A percentile compares a stretch with the other conserved stretches of the same genome.
These are phyloP conservation scores for Geotrichum phurueaensis DNA, from an alignment of 1,139 yeast genomes.

Conservation along the genomic window DNA sequence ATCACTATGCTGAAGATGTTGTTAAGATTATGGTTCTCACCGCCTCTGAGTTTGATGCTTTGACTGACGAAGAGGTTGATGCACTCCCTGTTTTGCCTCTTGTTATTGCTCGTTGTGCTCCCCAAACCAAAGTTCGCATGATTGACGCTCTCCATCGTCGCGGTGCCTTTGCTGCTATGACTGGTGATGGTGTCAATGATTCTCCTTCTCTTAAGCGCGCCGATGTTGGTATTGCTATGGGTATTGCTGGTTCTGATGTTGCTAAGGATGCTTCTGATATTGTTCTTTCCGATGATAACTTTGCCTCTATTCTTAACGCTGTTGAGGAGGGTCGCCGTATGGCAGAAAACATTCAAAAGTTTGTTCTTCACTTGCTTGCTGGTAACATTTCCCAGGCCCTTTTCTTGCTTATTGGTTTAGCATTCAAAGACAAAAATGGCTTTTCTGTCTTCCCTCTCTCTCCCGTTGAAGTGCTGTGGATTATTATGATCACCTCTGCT, in stretches of 20 bases:
- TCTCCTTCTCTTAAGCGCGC: slow-evolving; percentile 76
- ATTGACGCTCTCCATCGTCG: slow-evolving; percentile 77
- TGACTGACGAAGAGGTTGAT: slow-evolving; percentile 60
- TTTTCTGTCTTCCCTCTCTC: slow-evolving; percentile 70
- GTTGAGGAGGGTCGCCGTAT: slow-evolving; percentile 80
- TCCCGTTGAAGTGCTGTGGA: slow-evolving; percentile 77
- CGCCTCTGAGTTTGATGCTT: slow-evolving; percentile 63
- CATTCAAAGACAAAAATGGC: slow-evolving; percentile 54
- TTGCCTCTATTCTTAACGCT: slow-evolving; percentile 70
- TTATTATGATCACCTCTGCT: slow-evolving; percentile 70
- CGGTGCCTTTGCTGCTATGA: slow-evolving; percentile 69
- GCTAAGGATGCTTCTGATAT: slow-evolving; percentile 79
- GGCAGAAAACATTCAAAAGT: slow-evolving; percentile 75
- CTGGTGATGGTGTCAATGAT: slow-evolving; percentile 84
- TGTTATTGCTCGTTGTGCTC: slow-evolving; percentile 81
- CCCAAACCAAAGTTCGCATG: slow-evolving; percentile 78
- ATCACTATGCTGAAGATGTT: slow-evolving; percentile 56
- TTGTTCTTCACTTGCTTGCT: slow-evolving; percentile 71
- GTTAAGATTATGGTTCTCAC: slow-evolving; percentile 69
- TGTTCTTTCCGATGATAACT: slow-evolving; percentile 68
- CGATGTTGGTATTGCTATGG: slow-evolving; percentile 87
- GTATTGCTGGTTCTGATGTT: slow-evolving; percentile 73
- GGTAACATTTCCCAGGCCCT: slow-evolving; percentile 76
- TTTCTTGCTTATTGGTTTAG: slow-evolving; percentile 60
- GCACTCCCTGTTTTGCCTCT: slow-evolving; percentile 63